These are phyloP conservation scores for Cutaneotrichosporon mucoides DNA, from an alignment of 1,284 basidiomycete genomes.

Conservation along the genomic window DNA sequence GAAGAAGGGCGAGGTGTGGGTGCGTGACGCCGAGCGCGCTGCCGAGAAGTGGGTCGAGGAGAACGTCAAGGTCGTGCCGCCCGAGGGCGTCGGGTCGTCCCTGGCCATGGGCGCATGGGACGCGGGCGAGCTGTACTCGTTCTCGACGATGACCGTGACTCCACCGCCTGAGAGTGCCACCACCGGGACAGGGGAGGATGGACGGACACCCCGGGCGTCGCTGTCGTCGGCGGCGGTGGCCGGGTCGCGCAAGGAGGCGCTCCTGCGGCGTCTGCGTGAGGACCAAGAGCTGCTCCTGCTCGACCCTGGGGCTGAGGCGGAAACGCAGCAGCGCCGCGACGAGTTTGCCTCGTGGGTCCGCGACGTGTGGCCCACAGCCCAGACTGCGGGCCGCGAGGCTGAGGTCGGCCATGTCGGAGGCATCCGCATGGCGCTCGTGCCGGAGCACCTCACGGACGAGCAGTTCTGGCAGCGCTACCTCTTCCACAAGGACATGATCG, in stretches of 20 bases:
- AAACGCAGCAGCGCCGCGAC: slow-evolving; percentile 52
- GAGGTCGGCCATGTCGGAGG: slow-evolving; percentile 56
- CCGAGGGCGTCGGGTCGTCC: slow-evolving; percentile 54
- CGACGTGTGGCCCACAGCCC: slow-evolving; percentile 50
- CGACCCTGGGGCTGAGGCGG: slow-evolving; percentile 65
- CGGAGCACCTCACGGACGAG: slow-evolving; percentile 61
- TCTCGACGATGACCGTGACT: slow-evolving; percentile 29
- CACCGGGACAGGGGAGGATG: slow-evolving; percentile 27
- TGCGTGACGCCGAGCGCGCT: slow-evolving; percentile 60
- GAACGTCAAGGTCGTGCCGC: slow-evolving; percentile 86
- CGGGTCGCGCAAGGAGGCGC: slow-evolving; percentile 62
- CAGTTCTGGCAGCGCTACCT: slow-evolving; percentile 89
- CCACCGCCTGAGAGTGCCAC: neutral
- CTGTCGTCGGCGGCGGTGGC: slow-evolving; percentile 30
- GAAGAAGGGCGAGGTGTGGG: slow-evolving; percentile 65
- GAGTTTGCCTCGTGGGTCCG: slow-evolving; percentile 63
- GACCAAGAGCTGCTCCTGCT: slow-evolving; percentile 71
- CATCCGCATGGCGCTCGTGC: slow-evolving; percentile 64
- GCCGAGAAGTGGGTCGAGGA: slow-evolving; percentile 60
- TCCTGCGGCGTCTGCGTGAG: slow-evolving; percentile 67
- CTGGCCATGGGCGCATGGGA: slow-evolving; percentile 63
- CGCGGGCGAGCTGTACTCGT: slow-evolving; percentile 74
- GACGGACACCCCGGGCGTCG: slow-evolving; percentile 15
- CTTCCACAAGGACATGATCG: slow-evolving; percentile 82
- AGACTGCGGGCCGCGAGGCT: slow-evolving; percentile 43